Base-by-base conservation (phyloP, 2,329 filamentous ascomycete species). In the Aureobasidium sp. region DNA sequence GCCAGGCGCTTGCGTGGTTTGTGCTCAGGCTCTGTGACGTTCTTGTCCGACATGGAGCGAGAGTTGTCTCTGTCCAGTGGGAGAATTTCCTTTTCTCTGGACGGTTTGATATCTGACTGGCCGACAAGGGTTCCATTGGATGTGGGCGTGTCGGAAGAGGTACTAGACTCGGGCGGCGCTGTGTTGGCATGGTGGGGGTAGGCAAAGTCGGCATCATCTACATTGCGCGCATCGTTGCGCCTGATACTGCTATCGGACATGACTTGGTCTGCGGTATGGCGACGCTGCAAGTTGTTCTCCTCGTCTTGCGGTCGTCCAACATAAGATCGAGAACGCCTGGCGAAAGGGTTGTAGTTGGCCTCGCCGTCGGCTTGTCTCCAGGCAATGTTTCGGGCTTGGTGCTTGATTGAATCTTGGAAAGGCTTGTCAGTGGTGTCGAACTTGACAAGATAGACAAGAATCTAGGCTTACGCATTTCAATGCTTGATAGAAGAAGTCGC, bases 261-360 rank as follows among this genome's bases (percentile, higher is more conserved):
- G 17, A 62, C 60, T 39, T 52, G 49, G 51, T 64, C 64, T 48
- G 62, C 62, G 22, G 59, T 61, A 42, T 61, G 42, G 34, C 52
- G 45, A 15, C 57, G 56, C 31, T 55, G 60, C 29, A 62, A 36
- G n/a, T 45, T 22, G 15, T 61, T 59, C 22, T 64, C 62, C 25
- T 62, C 55, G 48, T 65, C 60, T 31, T 45, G 42, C 7, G 25
- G 31, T n/a, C 62, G 44, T 47, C 37, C 45, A n/a, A 31, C 31
- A 55, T 61, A 56, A 6, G 41, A 53, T 14, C 60, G 45, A 12
- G 60, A 62, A 5, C 57, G 57, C 27, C 62, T 59, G 25, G 64
- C 64, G 48, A 65, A 66, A 14, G 65, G 65, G 39, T 66, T 66
- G 60, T 63, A 64, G 36, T 64, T 65, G 47, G 58, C 55, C 25